These are phyloP conservation scores for Cryptococcus jaspeensis DNA, from an alignment of 1,284 basidiomycete genomes.

Conservation along the genomic window DNA sequence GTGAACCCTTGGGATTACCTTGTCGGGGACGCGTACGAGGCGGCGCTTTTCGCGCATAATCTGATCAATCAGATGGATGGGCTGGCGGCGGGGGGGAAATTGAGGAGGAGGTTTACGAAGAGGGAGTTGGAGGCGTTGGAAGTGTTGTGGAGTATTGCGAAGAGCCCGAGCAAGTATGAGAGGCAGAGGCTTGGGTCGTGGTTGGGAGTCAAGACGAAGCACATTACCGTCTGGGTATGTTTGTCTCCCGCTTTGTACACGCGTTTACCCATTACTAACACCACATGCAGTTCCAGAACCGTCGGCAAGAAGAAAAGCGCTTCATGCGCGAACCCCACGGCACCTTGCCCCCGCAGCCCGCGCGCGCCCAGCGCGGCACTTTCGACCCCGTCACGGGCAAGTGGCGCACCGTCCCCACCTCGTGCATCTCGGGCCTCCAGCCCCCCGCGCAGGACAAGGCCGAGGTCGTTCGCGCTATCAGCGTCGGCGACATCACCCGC, in stretches of 20 bases:
- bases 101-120: conserved; percentile 21
- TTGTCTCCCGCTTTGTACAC: neutral
- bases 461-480: conserved; percentile 17
- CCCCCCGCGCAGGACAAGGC: conserved; percentile 25
- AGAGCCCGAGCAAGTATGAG: conserved; percentile 25
- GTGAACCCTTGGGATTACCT: conserved; percentile 29
- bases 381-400: conserved; percentile 29
- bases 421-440: conserved; percentile 21
- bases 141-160: conserved; percentile 22
- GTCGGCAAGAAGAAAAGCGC: conserved; percentile 26
- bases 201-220: conserved; percentile 28
- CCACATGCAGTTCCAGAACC: conserved; percentile 22
- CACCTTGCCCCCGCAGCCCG: conserved; percentile 13
- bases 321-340: conserved; percentile 16
- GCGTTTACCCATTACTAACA: neutral
- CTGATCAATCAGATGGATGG: conserved; percentile 8
- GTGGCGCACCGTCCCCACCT: conserved; percentile 24
- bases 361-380: conserved; percentile 22
- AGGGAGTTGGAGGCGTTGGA: conserved; percentile 21
- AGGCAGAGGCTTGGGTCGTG: conserved; percentile 26
- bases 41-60: neutral
- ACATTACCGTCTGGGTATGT: conserved; percentile 26
- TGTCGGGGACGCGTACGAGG: conserved; percentile 5
- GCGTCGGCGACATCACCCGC: conserved; percentile 21
- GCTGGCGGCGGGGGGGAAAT: conserved; percentile 17